phyloP scores from a whole-genome alignment of 257 asterid species.

The Solanum bulbocastanum region DNA sequence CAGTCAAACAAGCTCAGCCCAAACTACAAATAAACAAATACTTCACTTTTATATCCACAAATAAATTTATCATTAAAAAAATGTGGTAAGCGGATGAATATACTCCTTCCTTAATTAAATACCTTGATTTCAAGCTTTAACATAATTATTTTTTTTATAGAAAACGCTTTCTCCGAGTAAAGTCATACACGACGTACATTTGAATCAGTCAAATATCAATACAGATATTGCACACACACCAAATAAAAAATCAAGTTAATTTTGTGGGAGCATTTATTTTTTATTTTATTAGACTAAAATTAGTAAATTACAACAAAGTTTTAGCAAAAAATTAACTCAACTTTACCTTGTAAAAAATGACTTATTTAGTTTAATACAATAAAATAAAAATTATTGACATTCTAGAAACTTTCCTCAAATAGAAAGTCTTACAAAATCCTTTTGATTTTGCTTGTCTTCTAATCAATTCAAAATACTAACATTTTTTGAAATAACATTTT shows the following conservation, averaged over 20 bases:
- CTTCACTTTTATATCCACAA: neutral
- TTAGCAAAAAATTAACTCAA: neutral
- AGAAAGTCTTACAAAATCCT: neutral
- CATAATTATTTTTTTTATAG: no score
- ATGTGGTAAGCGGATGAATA: neutral
- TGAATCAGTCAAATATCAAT: fast-evolving
- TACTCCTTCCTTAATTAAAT: no score
- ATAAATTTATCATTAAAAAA: no score
- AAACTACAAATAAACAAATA: no score
- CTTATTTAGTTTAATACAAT: neutral
- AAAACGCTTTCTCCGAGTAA: fast-evolving
- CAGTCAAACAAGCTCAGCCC: neutral
- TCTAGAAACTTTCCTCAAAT: neutral
- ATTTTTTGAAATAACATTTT: no score
- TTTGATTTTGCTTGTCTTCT: neutral
- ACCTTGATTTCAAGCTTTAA: fast-evolving
- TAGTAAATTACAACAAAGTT: neutral
- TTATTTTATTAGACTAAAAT: neutral
- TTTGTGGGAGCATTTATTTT: neutral
- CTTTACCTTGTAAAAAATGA: neutral
- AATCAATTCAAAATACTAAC: no score
- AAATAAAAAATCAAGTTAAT: no score
- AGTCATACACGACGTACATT: neutral
- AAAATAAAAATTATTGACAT: neutral
- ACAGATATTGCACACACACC: fast-evolving